phyloP scores from a whole-genome alignment of 2,329 filamentous ascomycete genomes.

The Westerdykella ornata region DNA sequence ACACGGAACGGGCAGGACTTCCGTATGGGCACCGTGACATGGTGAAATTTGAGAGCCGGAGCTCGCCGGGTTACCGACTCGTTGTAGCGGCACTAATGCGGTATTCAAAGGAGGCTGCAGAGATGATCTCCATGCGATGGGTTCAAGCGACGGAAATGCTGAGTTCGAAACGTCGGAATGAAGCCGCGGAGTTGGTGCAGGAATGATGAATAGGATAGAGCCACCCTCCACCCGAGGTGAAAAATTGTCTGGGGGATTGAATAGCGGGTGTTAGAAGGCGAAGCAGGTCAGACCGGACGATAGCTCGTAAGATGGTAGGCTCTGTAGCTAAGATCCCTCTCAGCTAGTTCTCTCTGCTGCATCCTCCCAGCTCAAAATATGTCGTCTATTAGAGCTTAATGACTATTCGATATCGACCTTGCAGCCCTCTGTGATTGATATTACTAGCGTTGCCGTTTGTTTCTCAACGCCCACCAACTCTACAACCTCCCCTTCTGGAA shows the following conservation, averaged over 20 bases:
- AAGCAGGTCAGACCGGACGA: no score
- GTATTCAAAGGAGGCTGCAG: conserved; percentile 14
- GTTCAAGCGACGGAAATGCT: conserved; percentile 10
- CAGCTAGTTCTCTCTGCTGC: no score
- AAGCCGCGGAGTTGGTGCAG: conserved; percentile 9
- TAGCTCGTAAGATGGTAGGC: no score
- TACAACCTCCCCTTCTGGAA: conserved; percentile 11
- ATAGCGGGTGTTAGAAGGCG: no score
- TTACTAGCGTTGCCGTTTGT: conserved; percentile 15
- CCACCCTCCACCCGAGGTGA: background rate
- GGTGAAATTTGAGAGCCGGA: conserved; percentile 23
- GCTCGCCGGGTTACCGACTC: conserved; percentile 20
- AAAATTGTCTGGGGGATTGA: no score
- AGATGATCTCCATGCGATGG: conserved; percentile 8
- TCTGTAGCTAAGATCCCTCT: no score
- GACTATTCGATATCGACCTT: conserved; percentile 12
- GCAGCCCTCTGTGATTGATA: conserved; percentile 20
- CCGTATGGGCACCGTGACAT: conserved; percentile 27
- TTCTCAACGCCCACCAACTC: conserved; percentile 15
- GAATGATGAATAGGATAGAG: background rate
- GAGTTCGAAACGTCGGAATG: conserved; percentile 8
- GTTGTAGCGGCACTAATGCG: conserved; percentile 18
- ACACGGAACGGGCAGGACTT: conserved; percentile 34
- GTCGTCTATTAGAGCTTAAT: no score
- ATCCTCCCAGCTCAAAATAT: no score